Evolutionary conservation across 2,329 filamentous ascomycete genomes (phyloP), one percentile per base, ranked within the genome.

Genomic region (Calcarisporium arbuscula): DNA sequence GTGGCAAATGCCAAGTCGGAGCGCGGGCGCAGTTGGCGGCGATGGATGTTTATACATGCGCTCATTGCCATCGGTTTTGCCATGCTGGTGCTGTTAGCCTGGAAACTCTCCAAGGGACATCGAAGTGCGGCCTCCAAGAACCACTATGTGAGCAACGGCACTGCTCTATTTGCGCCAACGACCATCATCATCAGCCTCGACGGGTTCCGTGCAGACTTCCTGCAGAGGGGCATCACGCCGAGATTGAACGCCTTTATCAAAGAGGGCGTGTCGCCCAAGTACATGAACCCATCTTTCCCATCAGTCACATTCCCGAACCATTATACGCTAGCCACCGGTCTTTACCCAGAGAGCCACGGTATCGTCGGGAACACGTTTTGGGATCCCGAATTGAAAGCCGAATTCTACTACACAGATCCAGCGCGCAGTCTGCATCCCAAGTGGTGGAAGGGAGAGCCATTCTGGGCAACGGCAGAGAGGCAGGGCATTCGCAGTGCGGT

Each of bases 221-320:
- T 98, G 26, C 76, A 83, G 43, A 80, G 88, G 11, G 82, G 81
- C 1, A 63, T 96, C 20, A 95, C 90, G 2, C 92, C 90, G 1
- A 80, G 82, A 3, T 67, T 98, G 8, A 85, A 79, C 47, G 72
- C 79, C 3, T 82, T 98, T 44, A 69, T 95, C 42, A 74, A 77
- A 40, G 78, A 87, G 44, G 92, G 92, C 19, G 80, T 96, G 9
- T 95, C 89, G 6, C 90, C 92, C 4, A 73, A 79, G 45, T 95
- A 90, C 61, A 95, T 98, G 88, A 72, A 78, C 6, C 92, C 92
- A 0, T 94, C 87, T 25, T 98, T 98, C 46, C 92, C 92, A 0
- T 94, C 86, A 16, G 86, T 98, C 29, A 98, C 92, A 0, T 98
- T 98, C 50, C 92, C 92, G 10, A 90, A 96, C 49, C 92, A 96